Evolutionary conservation across 2,329 filamentous ascomycete species (phyloP).

Genomic region (Cordyceps fumosorosea): DNA sequence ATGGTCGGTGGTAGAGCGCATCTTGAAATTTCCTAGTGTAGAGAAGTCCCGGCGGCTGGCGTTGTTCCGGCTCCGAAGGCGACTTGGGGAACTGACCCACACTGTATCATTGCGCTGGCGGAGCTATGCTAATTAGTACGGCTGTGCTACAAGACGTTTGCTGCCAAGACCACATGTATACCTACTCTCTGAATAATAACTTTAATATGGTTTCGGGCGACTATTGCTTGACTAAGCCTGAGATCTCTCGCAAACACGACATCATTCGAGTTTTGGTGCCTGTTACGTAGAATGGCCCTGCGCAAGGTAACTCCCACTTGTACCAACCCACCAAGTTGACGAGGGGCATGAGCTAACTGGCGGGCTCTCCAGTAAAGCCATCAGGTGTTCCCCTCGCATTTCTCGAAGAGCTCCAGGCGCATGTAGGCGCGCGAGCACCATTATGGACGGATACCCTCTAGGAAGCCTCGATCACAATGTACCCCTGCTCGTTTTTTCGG

Average conservation of each 20-base stretch:
- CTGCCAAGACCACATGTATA: neutral
- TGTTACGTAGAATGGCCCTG: neutral
- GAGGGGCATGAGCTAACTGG: constrained; percentile 10
- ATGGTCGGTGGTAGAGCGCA: neutral
- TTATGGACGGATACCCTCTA: constrained; percentile 68
- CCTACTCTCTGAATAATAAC: neutral
- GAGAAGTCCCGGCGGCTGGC: constrained; percentile 15
- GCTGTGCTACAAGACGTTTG: neutral
- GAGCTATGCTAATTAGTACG: neutral
- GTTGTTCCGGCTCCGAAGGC: constrained; percentile 28
- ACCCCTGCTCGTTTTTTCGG: constrained; percentile 76
- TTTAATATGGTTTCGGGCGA: too few species aligned
- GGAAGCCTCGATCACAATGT: constrained; percentile 83
- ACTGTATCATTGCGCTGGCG: neutral
- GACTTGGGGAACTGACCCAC: neutral
- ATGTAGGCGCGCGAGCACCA: constrained; percentile 11
- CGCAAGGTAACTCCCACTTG: constrained; percentile 1
- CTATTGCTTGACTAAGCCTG: neutral
- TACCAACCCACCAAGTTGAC: neutral
- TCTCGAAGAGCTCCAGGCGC: neutral
- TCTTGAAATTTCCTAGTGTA: constrained; percentile 8
- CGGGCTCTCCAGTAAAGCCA: constrained; percentile 1
- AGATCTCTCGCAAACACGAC: neutral
- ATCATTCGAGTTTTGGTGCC: neutral
- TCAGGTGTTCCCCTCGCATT: constrained; percentile 1